phyloP scores from a whole-genome alignment of 164 flowering plant genomes.

The Stephania cephalantha region DNA sequence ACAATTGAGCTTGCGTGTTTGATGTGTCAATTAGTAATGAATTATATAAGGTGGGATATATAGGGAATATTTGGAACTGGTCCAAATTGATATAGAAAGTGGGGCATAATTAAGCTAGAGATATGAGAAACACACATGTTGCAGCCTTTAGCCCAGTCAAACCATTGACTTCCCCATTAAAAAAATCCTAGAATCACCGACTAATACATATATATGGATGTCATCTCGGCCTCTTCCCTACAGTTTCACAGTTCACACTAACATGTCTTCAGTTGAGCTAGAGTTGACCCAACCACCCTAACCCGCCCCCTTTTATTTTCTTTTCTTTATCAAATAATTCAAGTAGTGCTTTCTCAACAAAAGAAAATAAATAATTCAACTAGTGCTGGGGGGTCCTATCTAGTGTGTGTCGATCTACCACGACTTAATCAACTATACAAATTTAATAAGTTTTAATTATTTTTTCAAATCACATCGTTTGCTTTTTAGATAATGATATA shows the following conservation, averaged over 20 bases:
- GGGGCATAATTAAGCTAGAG: background rate
- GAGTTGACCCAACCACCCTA: conserved; percentile 2
- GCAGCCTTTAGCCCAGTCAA: background rate
- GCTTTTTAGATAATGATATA: no score
- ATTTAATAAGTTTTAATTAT: no score
- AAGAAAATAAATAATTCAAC: no score
- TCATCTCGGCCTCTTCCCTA: no score
- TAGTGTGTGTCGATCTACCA: background rate
- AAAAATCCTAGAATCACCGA: background rate
- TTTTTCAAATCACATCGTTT: no score
- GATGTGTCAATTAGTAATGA: no score
- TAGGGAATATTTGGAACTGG: background rate
- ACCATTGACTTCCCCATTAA: background rate
- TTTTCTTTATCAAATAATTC: no score
- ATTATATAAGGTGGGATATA: no score
- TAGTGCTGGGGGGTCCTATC: background rate
- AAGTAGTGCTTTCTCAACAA: no score
- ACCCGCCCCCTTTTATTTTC: no score
- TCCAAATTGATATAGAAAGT: background rate
- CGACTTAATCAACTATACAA: background rate
- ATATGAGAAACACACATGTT: background rate
- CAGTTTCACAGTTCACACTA: background rate
- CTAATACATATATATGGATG: no score
- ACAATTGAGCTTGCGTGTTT: no score
- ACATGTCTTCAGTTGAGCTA: background rate